Evolutionary conservation across 2,329 filamentous ascomycete species (phyloP), one percentile per base, ranked within the genome.

Genomic region (Fusarium cicatricum): DNA sequence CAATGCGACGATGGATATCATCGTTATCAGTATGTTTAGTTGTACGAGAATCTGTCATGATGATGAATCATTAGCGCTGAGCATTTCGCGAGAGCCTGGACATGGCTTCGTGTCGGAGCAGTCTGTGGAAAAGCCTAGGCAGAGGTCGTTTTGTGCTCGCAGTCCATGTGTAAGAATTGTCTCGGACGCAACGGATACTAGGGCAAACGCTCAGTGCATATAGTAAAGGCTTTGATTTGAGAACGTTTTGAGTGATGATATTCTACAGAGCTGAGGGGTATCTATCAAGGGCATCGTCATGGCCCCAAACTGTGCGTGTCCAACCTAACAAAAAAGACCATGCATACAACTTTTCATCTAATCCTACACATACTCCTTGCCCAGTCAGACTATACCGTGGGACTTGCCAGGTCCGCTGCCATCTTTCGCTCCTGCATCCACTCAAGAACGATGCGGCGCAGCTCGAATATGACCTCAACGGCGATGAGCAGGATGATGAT

Each of bases 401-500:
- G 49, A 12, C 45, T 55, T 17, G 42, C 31, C 4, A 65, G 41
- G 28, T 65, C 56, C 33, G 55, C 43, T 28, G 62, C 57, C 19
- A 65, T 58, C 58, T 71, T 71, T 26, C 69, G 69, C 61, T 80
- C 76, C 40, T 75, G 73, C 48, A 59, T 67, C 67, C 80, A 80
- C 67, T 92, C 90, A 61, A 87, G 84, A 74, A 87, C 89, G 42
- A 93, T 81, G 52, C 90, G 81, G 59, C 90, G 80, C 58, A 97
- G 80, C 75, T 96, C 94, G 72, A 98, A 95, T 11, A 88, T 81
- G 12, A 98, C 93, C 76, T 99, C 95, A 29, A 98, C 90, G 2
- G 91, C 87, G 71, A 99, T 99, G 49, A 99, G 83, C 3, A 91
- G 81, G 68, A 99, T 98, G 72, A 99, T 98, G 67, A 96, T 96